Evolutionary conservation across 176 grass and related monocot genomes (phyloP).

Genomic region (Oryza coarctata): DNA sequence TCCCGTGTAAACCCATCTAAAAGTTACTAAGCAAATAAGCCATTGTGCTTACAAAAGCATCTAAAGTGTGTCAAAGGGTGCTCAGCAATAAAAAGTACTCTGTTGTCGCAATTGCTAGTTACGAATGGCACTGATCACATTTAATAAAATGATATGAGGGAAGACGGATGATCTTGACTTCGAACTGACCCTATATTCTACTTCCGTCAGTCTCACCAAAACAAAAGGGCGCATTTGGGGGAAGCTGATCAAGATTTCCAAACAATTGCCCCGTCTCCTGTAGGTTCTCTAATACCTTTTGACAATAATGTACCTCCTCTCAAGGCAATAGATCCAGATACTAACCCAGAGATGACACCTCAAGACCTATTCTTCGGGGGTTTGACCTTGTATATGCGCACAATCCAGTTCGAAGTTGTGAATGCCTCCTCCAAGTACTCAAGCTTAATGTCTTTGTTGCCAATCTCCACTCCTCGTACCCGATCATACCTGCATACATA

Average conservation of each 20-base stretch:
- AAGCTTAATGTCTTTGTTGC: conserved; percentile 94
- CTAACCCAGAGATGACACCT: conserved; percentile 8
- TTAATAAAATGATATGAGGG: neutral
- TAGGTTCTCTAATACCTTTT: conserved; percentile 5
- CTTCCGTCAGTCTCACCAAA: conserved; percentile 40
- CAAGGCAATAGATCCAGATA: neutral
- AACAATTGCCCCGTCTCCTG: neutral
- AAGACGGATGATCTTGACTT: conserved; percentile 16
- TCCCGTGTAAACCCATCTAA: neutral
- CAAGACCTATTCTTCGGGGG: conserved; percentile 93
- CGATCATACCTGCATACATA: conserved; percentile 72
- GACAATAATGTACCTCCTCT: conserved; percentile 6
- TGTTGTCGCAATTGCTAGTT: conserved; percentile 19
- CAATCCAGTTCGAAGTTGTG: conserved; percentile 96
- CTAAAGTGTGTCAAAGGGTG: neutral
- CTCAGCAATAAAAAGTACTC: conserved; percentile 31
- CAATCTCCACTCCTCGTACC: conserved; percentile 95
- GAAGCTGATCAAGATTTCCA: neutral
- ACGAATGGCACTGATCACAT: conserved; percentile 8
- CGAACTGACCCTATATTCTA: conserved; percentile 15
- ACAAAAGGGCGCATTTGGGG: conserved; percentile 12
- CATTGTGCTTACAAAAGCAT: conserved; percentile 36
- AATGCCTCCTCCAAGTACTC: conserved; percentile 98
- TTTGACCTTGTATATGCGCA: conserved; percentile 98
- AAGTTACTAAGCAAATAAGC: conserved; percentile 28